Base-by-base conservation (phyloP, 2,329 filamentous ascomycete species). In the Xylariaceae sp. region DNA sequence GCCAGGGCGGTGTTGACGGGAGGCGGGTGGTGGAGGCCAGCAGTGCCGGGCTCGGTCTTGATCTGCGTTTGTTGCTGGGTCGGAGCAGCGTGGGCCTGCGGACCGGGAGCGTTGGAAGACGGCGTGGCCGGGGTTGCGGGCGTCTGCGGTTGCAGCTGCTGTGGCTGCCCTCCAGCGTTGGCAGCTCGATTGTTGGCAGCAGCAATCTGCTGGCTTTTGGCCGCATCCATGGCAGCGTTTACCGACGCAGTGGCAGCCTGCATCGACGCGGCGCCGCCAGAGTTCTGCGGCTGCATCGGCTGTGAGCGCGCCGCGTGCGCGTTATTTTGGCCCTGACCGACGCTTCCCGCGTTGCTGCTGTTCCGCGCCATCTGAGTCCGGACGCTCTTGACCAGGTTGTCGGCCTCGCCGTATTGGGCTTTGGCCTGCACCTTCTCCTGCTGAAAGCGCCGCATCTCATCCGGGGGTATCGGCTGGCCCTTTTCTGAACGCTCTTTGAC, bases 1-100 rank as follows among this genome's bases (percentile, higher is more conserved):
- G 64, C 58, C 23, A 72, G 53, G 3, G 62, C 58, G 0, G 69
- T 67, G 40, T 74, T 75, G 29, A 70, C 59, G 7, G 70, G 67
- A 2, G 61, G 57, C 4, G 63, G 63, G 15, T 55, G 53, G 19
- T 61, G 59, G 8, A 53, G 47, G 19, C 48, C 49, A n/a, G n/a
- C n/a, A 11, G 34, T 24, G 28, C 48, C 43, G 45, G 55, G 29
- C 36, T 65, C 61, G 17, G 53, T 47, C 42, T 65, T 65, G n/a
- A 63, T 49, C 18, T 52, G 51, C 3, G 49, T 36, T n/a, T n/a
- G n/a, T 37, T 49, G 48, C 33, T 50, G 19, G 23, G 47, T 23
- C 31, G 53, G 32, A 39, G 45, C 16, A 12, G 43, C 19, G 21
- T 49, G 42, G 3, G 44, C 39, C 18, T 38, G 32, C 38, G 54